A percentile compares a stretch with the other conserved stretches of the same genome.
These are phyloP conservation scores for Senna siamea DNA, from an alignment of 306 rosid genomes.

Conservation along the genomic window DNA sequence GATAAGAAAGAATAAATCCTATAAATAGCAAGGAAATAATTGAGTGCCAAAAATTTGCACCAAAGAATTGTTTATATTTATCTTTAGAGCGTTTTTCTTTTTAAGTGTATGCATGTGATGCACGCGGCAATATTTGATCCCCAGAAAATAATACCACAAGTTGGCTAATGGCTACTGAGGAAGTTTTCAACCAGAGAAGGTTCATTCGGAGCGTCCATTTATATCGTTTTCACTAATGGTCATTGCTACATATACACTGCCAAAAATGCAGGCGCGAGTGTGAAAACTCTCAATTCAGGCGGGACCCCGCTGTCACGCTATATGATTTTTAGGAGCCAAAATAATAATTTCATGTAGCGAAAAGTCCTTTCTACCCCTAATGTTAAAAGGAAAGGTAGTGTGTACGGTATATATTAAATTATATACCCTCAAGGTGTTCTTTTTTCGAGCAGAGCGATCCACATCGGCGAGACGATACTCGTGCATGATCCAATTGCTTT, in stretches of 20 bases:
- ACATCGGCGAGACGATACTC: constrained; percentile 80
- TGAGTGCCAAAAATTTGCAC: background rate
- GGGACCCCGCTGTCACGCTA: background rate
- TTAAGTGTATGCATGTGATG: background rate
- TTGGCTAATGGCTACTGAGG: background rate
- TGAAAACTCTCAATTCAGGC: background rate
- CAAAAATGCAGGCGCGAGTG: constrained; percentile 28
- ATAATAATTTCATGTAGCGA: constrained; percentile 23
- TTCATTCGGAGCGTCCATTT: background rate
- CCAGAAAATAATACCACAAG: background rate
- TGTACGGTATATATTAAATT: background rate
- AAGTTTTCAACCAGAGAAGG: background rate
- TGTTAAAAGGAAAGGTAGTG: background rate
- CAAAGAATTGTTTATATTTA: background rate
- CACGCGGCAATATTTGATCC: background rate
- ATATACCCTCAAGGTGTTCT: constrained; percentile 65
- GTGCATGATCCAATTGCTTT: constrained; percentile 91
- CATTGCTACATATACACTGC: background rate
- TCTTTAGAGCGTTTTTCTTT: background rate
- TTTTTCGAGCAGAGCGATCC: constrained; percentile 69
- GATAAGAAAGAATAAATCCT: constrained; percentile 43
- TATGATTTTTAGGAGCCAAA: background rate
- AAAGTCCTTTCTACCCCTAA: constrained; percentile 30
- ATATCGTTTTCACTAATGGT: background rate
- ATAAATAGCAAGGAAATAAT: background rate